phyloP scores from a whole-genome alignment of 78 protist species.

The Anaeramoeba flamelloides region DNA sequence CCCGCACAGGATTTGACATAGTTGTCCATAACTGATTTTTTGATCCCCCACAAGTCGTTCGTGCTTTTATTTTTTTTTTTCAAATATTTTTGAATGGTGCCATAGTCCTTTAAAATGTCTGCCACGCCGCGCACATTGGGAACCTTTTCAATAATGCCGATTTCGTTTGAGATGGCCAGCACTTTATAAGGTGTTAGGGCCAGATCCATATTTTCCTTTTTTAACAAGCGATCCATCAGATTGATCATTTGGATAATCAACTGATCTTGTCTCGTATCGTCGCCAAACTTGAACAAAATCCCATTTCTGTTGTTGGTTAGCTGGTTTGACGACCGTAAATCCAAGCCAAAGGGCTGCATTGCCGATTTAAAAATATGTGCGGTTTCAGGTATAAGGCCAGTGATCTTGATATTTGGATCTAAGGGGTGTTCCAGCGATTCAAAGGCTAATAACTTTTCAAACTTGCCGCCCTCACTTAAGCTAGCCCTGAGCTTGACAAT shows the following conservation, averaged over 20 bases:
- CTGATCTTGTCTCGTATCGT: neutral
- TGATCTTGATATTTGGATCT: slow-evolving; percentile 11
- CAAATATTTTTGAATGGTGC: neutral
- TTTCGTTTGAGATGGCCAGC: neutral
- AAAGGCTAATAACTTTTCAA: neutral
- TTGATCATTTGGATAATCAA: neutral
- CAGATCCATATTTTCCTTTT: neutral
- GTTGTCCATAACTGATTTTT: neutral
- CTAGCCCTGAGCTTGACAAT: slow-evolving; percentile 9
- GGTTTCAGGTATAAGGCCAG: slow-evolving; percentile 4
- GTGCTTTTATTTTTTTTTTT: neutral
- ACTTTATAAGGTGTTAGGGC: neutral
- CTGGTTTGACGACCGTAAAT: neutral
- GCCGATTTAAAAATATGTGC: neutral
- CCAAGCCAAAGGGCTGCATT: neutral
- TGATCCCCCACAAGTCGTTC: neutral
- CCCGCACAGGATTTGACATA: neutral
- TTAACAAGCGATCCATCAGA: neutral
- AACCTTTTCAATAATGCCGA: neutral
- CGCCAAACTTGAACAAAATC: neutral
- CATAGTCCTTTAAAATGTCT: neutral
- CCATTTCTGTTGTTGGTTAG: neutral
- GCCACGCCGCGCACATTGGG: neutral
- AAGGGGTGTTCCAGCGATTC: slow-evolving; percentile 17
- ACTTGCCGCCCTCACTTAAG: neutral